Conservation (phyloP, 2,329 filamentous ascomycete species). For the Fusarium tupiense region DNA sequence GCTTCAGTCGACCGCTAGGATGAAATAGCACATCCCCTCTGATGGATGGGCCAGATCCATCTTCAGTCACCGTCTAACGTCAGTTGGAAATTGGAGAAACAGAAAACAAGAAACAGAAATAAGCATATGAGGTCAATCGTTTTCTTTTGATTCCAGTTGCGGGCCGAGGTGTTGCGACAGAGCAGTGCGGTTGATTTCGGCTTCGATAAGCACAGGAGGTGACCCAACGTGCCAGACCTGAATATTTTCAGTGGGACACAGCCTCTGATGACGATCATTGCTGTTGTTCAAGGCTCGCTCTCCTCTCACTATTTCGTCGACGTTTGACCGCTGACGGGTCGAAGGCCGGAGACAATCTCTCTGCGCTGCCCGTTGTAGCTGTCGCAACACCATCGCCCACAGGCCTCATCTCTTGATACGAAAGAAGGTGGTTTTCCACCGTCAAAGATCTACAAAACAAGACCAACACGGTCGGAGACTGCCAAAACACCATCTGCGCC, state of each 20-base stretch:
- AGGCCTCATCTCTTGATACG: conserved; percentile 52
- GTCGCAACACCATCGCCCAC: conserved; percentile 18
- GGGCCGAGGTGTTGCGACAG: conserved; percentile 20
- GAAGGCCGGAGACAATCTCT: conserved; percentile 1
- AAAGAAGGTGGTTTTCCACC: conserved; percentile 56
- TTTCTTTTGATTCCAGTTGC: conserved; percentile 38
- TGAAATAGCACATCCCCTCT: conserved; percentile 4
- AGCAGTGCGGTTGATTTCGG: conserved; percentile 18
- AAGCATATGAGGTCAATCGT: conserved; percentile 34
- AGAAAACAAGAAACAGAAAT: conserved; percentile 4
- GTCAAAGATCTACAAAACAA: conserved; percentile 57
- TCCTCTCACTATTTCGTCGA: background rate
- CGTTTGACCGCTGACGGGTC: background rate
- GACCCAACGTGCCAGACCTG: conserved; percentile 32
- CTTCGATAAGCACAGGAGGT: conserved; percentile 18
- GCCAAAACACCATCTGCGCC: conserved; percentile 45
- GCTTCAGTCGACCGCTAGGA: conserved; percentile 20
- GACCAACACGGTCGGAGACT: conserved; percentile 44
- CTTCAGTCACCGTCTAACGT: conserved; percentile 33
- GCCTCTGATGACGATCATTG: background rate
- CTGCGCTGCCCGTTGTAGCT: conserved; percentile 10
- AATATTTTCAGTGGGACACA: conserved; percentile 28
- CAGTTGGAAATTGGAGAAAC: conserved; percentile 8
- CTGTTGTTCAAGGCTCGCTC: background rate
- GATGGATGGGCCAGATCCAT: conserved; percentile 11